phyloP scores from a whole-genome alignment of 768 basidiomycete genomes.

The Serendipita sp. region DNA sequence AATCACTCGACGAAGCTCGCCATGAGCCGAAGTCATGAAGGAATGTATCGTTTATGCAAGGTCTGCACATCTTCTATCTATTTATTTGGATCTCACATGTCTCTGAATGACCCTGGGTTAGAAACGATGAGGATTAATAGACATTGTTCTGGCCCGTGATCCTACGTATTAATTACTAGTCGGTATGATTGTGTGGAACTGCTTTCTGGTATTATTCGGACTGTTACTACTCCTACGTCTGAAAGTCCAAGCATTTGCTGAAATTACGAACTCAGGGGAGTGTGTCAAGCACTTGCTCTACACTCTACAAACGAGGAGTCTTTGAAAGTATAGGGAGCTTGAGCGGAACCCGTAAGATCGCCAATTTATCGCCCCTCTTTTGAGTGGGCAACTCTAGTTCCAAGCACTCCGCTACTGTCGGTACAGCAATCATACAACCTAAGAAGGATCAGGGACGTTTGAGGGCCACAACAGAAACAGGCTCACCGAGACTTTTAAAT shows the following conservation, averaged over 20 bases:
- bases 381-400: conserved; percentile 49
- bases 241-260: too few relatives aligned
- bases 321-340: conserved; percentile 55
- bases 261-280: too few relatives aligned
- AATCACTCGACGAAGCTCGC: too few relatives aligned
- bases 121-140: background rate
- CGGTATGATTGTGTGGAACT: too few relatives aligned
- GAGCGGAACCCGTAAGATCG: conserved; percentile 58
- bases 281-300: too few relatives aligned
- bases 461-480: background rate
- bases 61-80: too few relatives aligned
- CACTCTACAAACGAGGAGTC: background rate
- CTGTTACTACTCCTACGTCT: too few relatives aligned
- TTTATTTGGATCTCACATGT: too few relatives aligned
- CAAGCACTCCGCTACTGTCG: conserved; percentile 39
- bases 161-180: too few relatives aligned
- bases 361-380: conserved; percentile 49
- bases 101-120: background rate
- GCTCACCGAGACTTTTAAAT: conserved; percentile 57
- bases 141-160: background rate
- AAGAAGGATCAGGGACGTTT: background rate
- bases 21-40: too few relatives aligned
- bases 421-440: conserved; percentile 58
- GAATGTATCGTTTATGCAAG: too few relatives aligned
- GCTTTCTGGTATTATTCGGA: too few relatives aligned